Conservation (phyloP, 768 basidiomycete genomes). For the Mycena galopus region DNA sequence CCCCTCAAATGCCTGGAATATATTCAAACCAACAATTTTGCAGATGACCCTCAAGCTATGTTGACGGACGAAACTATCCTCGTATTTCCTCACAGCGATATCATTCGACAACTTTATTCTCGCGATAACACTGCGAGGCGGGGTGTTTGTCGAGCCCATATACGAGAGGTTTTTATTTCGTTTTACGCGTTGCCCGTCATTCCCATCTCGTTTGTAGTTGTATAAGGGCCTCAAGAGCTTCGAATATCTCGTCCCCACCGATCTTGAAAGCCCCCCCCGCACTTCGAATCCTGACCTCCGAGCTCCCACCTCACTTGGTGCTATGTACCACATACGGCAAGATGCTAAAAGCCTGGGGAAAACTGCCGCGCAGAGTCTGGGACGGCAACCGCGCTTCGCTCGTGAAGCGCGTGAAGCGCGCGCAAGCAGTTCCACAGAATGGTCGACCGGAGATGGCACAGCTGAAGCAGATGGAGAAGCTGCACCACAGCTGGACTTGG, state of each 20-base stretch:
- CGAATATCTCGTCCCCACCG: constrained; percentile 15
- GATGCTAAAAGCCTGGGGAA: background rate
- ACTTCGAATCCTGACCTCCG: background rate
- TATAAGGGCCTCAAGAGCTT: constrained; percentile 10
- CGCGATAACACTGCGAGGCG: background rate
- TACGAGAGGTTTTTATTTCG: constrained; percentile 3
- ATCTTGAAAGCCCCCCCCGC: background rate
- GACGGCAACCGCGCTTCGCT: background rate
- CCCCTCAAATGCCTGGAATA: background rate
- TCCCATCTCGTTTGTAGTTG: background rate
- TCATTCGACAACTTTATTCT: background rate
- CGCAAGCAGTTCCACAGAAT: background rate
- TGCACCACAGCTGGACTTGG: background rate
- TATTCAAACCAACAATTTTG: background rate
- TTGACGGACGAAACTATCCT: background rate
- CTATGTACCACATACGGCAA: background rate
- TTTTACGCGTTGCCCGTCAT: background rate
- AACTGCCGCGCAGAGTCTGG: background rate
- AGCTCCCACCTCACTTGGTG: constrained; percentile 7
- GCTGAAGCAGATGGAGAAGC: background rate
- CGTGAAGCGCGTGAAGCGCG: constrained; percentile 13
- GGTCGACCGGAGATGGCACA: background rate
- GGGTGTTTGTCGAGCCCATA: background rate
- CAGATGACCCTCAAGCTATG: background rate
- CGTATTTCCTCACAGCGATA: background rate